A percentile compares a stretch with the other conserved stretches of the same genome.
These are phyloP conservation scores for Syzygium syzygioides DNA, from an alignment of 441 rosid species.

Conservation along the genomic window DNA sequence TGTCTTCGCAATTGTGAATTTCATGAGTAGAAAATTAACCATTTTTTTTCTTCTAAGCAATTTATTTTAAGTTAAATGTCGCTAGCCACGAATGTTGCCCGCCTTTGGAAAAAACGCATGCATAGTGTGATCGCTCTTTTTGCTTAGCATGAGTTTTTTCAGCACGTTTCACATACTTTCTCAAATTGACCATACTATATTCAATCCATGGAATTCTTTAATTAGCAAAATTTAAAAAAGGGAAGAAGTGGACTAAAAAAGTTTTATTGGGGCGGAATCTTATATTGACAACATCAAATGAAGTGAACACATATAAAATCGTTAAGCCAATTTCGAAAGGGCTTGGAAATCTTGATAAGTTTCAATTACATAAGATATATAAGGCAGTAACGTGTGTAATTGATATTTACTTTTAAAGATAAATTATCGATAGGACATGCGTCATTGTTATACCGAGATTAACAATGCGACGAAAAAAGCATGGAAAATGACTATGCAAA, in stretches of 20 bases:
- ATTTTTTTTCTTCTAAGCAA: background rate
- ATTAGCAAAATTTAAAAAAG: background rate
- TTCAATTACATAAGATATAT: background rate
- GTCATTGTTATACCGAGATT: background rate
- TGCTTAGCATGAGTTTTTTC: background rate
- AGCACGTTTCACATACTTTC: background rate
- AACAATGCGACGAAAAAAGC: background rate
- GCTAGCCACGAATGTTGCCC: too few relatives aligned
- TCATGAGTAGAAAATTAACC: background rate
- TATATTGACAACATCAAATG: background rate
- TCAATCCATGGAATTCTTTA: background rate
- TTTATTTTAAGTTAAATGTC: too few relatives aligned
- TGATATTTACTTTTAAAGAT: background rate
- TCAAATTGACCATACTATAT: background rate
- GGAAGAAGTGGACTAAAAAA: background rate
- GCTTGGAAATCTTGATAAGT: background rate
- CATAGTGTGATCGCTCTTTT: background rate
- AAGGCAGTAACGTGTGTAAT: background rate
- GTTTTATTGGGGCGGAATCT: background rate
- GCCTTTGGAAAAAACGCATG: too few relatives aligned
- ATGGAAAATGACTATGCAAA: background rate
- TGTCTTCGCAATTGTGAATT: background rate
- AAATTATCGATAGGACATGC: background rate
- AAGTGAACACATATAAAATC: fast-evolving
- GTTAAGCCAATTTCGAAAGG: background rate